A percentile compares a stretch with the other conserved stretches of the same genome.
phyloP scores from a whole-genome alignment of 305 asterid species.

The Rubia occidens region DNA sequence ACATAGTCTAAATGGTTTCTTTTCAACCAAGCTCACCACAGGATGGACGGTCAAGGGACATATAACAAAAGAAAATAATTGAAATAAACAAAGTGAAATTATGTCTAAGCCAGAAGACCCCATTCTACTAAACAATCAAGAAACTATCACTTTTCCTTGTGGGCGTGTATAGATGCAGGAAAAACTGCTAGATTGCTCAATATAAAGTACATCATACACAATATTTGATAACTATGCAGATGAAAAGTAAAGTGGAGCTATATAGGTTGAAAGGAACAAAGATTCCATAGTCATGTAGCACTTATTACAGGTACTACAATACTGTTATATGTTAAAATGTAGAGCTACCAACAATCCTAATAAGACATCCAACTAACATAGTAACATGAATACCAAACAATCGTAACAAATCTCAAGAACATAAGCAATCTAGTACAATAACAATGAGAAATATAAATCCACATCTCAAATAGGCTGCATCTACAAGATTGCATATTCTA shows the following conservation, averaged over 20 bases:
- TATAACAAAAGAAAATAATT: neutral
- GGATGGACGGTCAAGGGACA: neutral
- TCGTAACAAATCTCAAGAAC: neutral
- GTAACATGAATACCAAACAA: neutral
- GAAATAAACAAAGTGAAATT: neutral
- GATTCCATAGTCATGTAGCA: neutral
- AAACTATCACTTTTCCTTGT: neutral
- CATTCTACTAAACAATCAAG: neutral
- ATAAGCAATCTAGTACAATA: neutral
- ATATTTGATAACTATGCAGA: neutral
- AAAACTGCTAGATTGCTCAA: neutral
- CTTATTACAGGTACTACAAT: neutral
- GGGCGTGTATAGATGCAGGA: neutral
- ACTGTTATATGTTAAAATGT: neutral
- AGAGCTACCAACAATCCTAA: neutral
- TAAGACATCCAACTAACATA: neutral
- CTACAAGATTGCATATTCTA: neutral
- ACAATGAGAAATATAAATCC: neutral
- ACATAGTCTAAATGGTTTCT: neutral
- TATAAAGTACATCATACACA: neutral
- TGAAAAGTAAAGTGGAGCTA: neutral
- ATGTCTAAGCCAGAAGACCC: neutral
- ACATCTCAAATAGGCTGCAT: neutral
- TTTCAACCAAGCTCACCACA: neutral
- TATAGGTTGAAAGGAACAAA: neutral